Evolutionary conservation across 1,284 basidiomycete species (phyloP), one percentile per base, ranked within the genome.

Genomic region (Cronartium ribicola): DNA sequence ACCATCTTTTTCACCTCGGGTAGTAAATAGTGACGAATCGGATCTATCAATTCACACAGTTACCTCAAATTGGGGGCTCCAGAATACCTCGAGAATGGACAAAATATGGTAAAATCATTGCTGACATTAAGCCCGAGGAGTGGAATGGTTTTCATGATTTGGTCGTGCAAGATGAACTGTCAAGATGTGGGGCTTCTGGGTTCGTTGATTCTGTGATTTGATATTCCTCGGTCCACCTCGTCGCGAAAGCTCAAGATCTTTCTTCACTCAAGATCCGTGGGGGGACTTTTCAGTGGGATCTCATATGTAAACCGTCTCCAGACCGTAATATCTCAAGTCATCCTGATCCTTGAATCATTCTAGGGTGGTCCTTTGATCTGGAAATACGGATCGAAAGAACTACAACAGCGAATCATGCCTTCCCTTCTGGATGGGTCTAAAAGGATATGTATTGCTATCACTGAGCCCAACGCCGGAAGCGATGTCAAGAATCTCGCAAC

Each of bases 71-170:
- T 5, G 71, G 71, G 14, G 71, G 71, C n/a, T 61, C 65, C 1
- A 44, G 37, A 20, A 74, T 74, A 37, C 71, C 71, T 17, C 66
- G 67, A 67, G 71, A 74, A 40, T 74, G 71, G 71, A 66, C 57
- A 8, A 44, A 67, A 43, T 43, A 74, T 43, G 71, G 65, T 13
- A 74, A 66, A 66, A 74, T 74, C n/a, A 74, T 74, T 29, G 71
- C 63, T 22, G 71, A 67, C 63, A 74, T 74, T 17, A 29, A 64
- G 5, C 64, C 65, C 17, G 71, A 74, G 48, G 71, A 74, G 41
- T 74, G 71, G 71, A 64, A 74, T 44, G 70, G 70, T 5, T 73
- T 73, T 61, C 78, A 78, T 76, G 76, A 62, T 39, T 66, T 73
- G n/a, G 61, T 73, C 55, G 39, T 73, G 14, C 70, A 73, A 37